Base-by-base conservation (phyloP, 2,329 filamentous ascomycete genomes). In the Pseudocercospora pini-densiflorae region DNA sequence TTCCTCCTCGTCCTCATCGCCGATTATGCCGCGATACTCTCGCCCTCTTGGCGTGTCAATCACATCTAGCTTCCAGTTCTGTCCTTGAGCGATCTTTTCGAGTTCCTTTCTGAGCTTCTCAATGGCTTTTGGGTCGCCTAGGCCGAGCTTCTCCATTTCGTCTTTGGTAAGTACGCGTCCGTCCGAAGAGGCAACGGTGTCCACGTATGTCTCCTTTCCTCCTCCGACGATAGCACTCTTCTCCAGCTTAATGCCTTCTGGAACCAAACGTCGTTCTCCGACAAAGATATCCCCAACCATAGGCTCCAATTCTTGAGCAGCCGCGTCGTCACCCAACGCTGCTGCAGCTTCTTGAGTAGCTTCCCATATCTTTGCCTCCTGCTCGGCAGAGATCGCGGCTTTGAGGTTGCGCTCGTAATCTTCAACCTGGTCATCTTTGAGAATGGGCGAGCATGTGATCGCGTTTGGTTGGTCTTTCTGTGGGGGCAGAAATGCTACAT, bases 401-500 rank as follows among this genome's bases (percentile, higher is more conserved):
- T 71, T 65, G 31, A 75, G 59, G 19, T 76, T 71, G 19, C 65
- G 70, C 61, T 78, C 72, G 68, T 79, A 77, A n/a, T 68, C 74
- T 51, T 73, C 73, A 12, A 77, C 69, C 55, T 87, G 85, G 10
- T 88, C 81, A 40, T 88, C 85, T 2, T 81, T 77, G 23, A 94
- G 81, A 60, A 97, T 89, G 63, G 90, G 88, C 27, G 87, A 87
- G 77, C 94, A 97, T 68, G 85, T 87, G 68, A 97, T 93, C 9
- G 87, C 81, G 76, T 97, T 91, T 5, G 92, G 89, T 65, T 88
- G 87, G 62, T 91, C 90, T 68, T 92, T 90, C 72, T 91, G 88
- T 0, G 93, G 92, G 0, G 94, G 93, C 62, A 91, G 83, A 77
- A 97, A 97, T 9, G 93, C 93, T 9, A 92, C 88, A 72, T 97